Conservation (phyloP, 176 grass and related monocot genomes). For the Melocanna baccifera region DNA sequence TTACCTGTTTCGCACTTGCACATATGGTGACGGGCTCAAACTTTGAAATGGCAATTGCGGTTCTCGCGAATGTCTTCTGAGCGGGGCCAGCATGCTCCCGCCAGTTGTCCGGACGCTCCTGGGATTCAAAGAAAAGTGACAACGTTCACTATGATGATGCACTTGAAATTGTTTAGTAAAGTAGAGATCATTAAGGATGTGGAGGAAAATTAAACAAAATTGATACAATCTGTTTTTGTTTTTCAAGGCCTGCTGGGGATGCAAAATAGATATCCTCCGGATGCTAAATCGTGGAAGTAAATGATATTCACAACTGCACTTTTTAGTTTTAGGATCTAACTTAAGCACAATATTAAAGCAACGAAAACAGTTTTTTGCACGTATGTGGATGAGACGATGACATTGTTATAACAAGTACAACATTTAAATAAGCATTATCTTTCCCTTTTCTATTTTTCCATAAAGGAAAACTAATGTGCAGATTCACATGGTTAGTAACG, state of each 20-base stretch:
- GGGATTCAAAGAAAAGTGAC: slow-evolving; percentile 26
- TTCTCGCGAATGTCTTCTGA: slow-evolving; percentile 49
- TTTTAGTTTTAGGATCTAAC: too few species aligned
- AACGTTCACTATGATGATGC: not conserved
- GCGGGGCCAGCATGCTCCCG: slow-evolving; percentile 60
- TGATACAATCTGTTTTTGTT: not conserved
- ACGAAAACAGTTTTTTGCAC: too few species aligned
- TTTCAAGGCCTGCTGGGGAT: not conserved
- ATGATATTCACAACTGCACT: too few species aligned
- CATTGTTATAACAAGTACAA: not conserved
- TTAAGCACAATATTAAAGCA: too few species aligned
- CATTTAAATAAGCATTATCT: not conserved
- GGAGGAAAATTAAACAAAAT: not conserved
- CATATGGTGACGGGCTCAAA: slow-evolving; percentile 85
- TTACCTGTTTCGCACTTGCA: slow-evolving; percentile 64
- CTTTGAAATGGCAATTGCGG: slow-evolving; percentile 70
- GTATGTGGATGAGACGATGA: too few species aligned
- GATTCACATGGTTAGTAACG: not conserved
- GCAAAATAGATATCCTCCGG: too few species aligned
- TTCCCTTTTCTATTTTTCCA: not conserved
- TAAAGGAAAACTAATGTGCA: not conserved
- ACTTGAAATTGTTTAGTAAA: not conserved
- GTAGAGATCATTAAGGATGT: not conserved
- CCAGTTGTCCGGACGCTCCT: slow-evolving; percentile 95
- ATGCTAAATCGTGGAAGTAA: too few species aligned